Conservation (phyloP, 2,329 filamentous ascomycete genomes). For the Colletotrichum sansevieriae region DNA sequence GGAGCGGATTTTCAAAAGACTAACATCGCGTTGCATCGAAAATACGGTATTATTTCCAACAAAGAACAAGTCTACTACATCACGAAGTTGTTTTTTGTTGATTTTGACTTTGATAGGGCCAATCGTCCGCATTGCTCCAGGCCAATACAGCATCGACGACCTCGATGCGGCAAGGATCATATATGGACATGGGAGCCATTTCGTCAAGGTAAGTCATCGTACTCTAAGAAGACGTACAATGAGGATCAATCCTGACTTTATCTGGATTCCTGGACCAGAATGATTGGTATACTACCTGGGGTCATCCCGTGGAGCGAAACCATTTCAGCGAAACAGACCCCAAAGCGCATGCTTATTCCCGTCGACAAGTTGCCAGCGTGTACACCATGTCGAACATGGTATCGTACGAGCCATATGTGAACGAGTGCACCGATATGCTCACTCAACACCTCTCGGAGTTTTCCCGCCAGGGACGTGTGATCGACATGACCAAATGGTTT, state of each 20-base stretch:
- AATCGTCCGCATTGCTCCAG: conserved; percentile 60
- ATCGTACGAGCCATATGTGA: conserved; percentile 62
- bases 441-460: conserved; percentile 52
- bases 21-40: conserved; percentile 48
- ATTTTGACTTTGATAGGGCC: conserved; percentile 44
- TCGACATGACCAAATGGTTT: conserved; percentile 59
- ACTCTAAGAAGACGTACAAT: rapidly evolving
- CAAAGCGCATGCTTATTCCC: conserved; percentile 51
- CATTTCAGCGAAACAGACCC: conserved; percentile 50
- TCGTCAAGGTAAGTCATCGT: conserved; percentile 44
- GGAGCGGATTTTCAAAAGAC: conserved; percentile 46
- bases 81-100: neutral
- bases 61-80: too few relatives aligned
- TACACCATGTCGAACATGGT: conserved; percentile 63
- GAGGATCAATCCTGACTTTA: neutral
- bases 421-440: conserved; percentile 60
- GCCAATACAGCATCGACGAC: conserved; percentile 61
- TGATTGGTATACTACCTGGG: conserved; percentile 49
- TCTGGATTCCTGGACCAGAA: conserved; percentile 37
- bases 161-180: conserved; percentile 54
- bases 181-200: conserved; percentile 47
- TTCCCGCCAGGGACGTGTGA: conserved; percentile 43
- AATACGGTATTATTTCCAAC: conserved; percentile 45
- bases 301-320: conserved; percentile 21
- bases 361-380: conserved; percentile 57